Conservation (phyloP, 495 filamentous ascomycete genomes). For the Hypomontagnella monticulosa region DNA sequence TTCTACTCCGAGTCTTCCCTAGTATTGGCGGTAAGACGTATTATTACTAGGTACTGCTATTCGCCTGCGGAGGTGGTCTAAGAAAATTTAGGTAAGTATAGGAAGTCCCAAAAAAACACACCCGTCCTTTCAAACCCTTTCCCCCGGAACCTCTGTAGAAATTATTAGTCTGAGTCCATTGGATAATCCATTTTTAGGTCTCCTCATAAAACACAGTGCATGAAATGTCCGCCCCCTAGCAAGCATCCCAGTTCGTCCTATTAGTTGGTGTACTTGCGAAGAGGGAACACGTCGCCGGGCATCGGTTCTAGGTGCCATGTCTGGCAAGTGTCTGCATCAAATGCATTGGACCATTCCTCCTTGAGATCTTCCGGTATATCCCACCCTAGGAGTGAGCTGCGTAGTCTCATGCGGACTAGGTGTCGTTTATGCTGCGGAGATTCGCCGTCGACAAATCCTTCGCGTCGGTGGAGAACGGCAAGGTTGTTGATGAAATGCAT, state of each 20-base stretch:
- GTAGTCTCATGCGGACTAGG: conserved; percentile 62
- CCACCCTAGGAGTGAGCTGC: conserved; percentile 57
- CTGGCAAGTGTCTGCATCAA: conserved; percentile 50
- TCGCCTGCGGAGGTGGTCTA: no score
- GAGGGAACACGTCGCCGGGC: conserved; percentile 59
- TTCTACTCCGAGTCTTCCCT: no score
- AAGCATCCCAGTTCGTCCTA: conserved; percentile 6
- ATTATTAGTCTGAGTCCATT: no score
- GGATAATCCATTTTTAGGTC: no score
- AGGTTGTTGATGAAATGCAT: conserved; percentile 82
- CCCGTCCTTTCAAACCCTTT: background rate
- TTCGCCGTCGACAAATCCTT: conserved; percentile 65
- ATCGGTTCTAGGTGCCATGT: conserved; percentile 63
- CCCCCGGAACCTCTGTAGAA: background rate
- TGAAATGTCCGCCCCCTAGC: conserved; percentile 18
- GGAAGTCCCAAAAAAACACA: background rate
- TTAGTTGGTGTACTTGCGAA: conserved; percentile 60
- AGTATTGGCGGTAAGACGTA: no score
- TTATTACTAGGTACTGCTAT: background rate
- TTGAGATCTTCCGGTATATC: conserved; percentile 54
- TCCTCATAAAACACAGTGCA: conserved; percentile 20
- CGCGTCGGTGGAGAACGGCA: conserved; percentile 71
- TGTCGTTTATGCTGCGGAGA: conserved; percentile 55
- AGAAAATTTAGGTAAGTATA: no score
- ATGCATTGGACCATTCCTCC: conserved; percentile 57